phyloP scores from a whole-genome alignment of 495 filamentous ascomycete genomes.

The Aspergillus avenaceus region DNA sequence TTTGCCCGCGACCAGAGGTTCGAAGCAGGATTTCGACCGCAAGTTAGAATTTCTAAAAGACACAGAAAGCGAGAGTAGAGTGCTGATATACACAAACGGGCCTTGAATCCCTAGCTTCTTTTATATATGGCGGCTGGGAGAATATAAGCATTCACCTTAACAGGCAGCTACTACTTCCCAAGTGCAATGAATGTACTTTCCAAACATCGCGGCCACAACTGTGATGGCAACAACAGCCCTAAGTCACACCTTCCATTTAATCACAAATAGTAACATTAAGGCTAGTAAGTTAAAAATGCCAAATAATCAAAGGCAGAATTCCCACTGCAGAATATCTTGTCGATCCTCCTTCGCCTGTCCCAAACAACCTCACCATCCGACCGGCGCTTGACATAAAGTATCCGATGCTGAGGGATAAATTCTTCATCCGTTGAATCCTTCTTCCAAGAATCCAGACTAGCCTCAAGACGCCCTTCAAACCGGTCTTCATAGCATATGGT shows the following conservation, averaged over 20 bases:
- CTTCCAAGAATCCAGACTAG: conserved; percentile 63
- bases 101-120: too few species aligned
- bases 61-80: too few species aligned
- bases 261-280: not conserved
- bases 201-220: too few species aligned
- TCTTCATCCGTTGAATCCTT: conserved; percentile 75
- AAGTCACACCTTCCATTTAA: too few species aligned
- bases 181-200: too few species aligned
- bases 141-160: not conserved
- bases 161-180: not conserved
- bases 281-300: conserved; percentile 23
- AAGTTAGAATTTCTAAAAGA: too few species aligned
- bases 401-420: conserved; percentile 79
- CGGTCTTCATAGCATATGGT: conserved; percentile 74
- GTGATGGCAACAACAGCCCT: too few species aligned
- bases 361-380: conserved; percentile 48
- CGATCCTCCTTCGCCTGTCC: conserved; percentile 54
- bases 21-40: too few species aligned
- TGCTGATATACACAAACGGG: too few species aligned
- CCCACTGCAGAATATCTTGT: conserved; percentile 56
- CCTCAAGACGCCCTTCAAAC: conserved; percentile 63
- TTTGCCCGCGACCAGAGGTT: not conserved
- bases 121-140: not conserved
- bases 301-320: conserved; percentile 36
- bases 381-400: conserved; percentile 64